Conservation (phyloP, 2,329 filamentous ascomycete species). For the Penicillium sp. region DNA sequence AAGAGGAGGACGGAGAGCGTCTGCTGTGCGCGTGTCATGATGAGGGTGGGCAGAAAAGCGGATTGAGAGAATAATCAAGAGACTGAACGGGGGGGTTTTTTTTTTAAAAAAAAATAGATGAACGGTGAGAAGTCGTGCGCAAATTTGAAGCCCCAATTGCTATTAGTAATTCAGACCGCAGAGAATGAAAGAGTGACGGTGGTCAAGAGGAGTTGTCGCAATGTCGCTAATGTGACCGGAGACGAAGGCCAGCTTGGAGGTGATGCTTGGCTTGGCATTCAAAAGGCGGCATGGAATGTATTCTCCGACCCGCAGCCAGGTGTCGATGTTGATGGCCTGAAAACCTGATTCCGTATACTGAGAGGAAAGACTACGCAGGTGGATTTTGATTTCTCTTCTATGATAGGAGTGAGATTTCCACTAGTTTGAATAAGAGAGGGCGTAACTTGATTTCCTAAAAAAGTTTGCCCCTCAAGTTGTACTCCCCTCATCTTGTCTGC, state of each 20-base stretch:
- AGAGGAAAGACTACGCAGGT: too few species aligned
- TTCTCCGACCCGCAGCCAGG: background rate
- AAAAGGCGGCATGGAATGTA: constrained; percentile 2
- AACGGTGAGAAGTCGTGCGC: constrained; percentile 1
- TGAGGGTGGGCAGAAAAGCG: constrained; percentile 27
- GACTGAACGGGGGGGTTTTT: too few species aligned
- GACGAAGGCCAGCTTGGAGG: constrained; percentile 13
- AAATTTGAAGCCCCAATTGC: constrained; percentile 8
- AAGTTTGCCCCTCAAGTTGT: background rate
- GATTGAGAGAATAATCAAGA: background rate
- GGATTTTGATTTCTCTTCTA: too few species aligned
- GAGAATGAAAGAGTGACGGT: constrained; percentile 16
- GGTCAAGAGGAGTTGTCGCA: background rate
- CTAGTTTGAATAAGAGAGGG: too few species aligned
- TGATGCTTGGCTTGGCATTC: constrained; percentile 10
- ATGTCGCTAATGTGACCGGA: constrained; percentile 1
- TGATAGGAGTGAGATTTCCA: too few species aligned
- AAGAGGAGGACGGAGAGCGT: constrained; percentile 83
- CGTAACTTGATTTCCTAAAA: too few species aligned
- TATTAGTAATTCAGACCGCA: background rate
- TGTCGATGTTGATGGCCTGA: background rate
- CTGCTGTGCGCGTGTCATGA: constrained; percentile 91
- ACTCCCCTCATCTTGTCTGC: background rate
- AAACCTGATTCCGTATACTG: too few species aligned
- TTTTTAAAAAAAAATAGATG: constrained; percentile 5